Conservation (phyloP, 1,284 basidiomycete genomes). For the Lentinus polychrous region DNA sequence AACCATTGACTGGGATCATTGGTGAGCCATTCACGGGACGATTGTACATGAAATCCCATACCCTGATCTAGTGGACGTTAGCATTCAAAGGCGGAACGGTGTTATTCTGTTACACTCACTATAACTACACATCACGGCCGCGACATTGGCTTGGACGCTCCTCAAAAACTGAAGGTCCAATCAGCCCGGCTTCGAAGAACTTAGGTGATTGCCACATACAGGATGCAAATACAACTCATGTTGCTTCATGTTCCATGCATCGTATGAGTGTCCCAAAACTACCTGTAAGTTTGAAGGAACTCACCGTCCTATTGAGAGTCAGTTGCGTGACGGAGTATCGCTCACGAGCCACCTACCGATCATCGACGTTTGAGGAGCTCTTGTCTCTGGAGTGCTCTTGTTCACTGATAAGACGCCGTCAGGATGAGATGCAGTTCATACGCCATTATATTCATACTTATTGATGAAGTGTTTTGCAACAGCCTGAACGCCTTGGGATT, state of each 20-base stretch:
- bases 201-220: slow-evolving; percentile 22
- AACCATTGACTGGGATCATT: slow-evolving; percentile 43
- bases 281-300: background rate
- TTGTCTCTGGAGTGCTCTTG: slow-evolving; percentile 47
- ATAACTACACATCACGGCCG: slow-evolving; percentile 65
- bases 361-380: slow-evolving; percentile 56
- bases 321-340: background rate
- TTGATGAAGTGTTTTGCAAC: slow-evolving; percentile 56
- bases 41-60: background rate
- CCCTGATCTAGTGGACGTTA: background rate
- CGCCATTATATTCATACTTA: slow-evolving; percentile 24
- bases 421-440: background rate
- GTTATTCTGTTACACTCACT: slow-evolving; percentile 31
- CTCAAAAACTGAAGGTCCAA: slow-evolving; percentile 40
- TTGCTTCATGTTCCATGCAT: slow-evolving; percentile 28
- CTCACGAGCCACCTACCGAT: slow-evolving; percentile 34
- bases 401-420: slow-evolving; percentile 23
- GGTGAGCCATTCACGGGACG: too few relatives aligned
- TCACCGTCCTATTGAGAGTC: slow-evolving; percentile 6
- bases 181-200: background rate
- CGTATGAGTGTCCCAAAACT: background rate
- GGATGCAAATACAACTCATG: slow-evolving; percentile 49
- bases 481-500: slow-evolving; percentile 52
- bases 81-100: too few relatives aligned
- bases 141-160: slow-evolving; percentile 57